Conservation (phyloP, 768 basidiomycete genomes). For the Rhizopogon rudus region DNA sequence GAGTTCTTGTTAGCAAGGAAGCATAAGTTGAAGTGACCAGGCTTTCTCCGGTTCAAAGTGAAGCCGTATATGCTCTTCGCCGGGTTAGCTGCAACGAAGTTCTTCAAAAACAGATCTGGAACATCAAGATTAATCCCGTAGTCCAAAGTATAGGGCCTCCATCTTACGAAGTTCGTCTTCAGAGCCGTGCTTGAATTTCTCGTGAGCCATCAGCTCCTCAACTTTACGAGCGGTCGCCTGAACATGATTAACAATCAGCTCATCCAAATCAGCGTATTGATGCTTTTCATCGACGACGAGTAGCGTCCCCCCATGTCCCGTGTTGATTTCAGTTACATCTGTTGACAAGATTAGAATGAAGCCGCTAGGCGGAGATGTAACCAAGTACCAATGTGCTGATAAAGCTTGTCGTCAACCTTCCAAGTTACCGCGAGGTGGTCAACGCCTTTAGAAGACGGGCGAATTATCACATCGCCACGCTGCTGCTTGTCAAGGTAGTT, state of each 20-base stretch:
- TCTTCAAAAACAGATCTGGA: constrained; percentile 80
- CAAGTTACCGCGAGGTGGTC: constrained; percentile 97
- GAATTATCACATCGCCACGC: constrained; percentile 92
- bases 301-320: constrained; percentile 63
- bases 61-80: constrained; percentile 96
- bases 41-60: constrained; percentile 80
- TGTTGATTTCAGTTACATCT: constrained; percentile 84
- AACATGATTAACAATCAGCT: constrained; percentile 94
- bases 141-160: background rate
- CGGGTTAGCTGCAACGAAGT: constrained; percentile 89
- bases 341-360: constrained; percentile 6
- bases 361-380: background rate
- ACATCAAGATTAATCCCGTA: background rate
- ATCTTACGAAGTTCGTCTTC: constrained; percentile 91
- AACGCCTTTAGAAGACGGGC: constrained; percentile 91
- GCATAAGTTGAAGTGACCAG: constrained; percentile 90
- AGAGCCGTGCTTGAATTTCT: constrained; percentile 86
- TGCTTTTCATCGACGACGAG: constrained; percentile 75
- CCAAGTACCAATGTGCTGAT: constrained; percentile 88
- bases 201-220: constrained; percentile 91
- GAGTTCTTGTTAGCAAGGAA: constrained; percentile 93
- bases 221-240: constrained; percentile 91
- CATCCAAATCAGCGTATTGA: constrained; percentile 90
- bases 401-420: constrained; percentile 96
- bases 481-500: constrained; percentile 84